Conservation (phyloP, 2,329 filamentous ascomycete genomes). For the Daldinia eschscholtzii region DNA sequence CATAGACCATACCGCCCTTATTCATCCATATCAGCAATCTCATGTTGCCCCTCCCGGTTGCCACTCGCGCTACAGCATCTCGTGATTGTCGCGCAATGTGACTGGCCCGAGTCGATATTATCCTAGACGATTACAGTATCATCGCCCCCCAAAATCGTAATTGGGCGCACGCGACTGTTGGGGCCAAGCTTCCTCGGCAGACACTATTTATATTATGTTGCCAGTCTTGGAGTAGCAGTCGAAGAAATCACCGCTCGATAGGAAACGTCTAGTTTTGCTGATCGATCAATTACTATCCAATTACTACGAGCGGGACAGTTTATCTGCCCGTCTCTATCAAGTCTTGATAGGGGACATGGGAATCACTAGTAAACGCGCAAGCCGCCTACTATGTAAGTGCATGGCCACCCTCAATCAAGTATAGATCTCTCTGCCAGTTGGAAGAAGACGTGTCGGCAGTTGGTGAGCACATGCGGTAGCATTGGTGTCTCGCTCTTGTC, state of each 20-base stretch:
- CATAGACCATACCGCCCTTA: conserved; percentile 14
- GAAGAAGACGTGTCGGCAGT: conserved; percentile 40
- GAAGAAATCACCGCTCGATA: conserved; percentile 28
- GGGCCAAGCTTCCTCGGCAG: conserved; percentile 44
- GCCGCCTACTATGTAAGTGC: conserved; percentile 30
- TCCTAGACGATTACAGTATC: conserved; percentile 42
- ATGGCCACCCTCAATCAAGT: conserved; percentile 22
- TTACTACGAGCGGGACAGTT: conserved; percentile 15
- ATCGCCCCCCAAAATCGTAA: conserved; percentile 35
- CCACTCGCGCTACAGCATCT: conserved; percentile 32
- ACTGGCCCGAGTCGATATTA: conserved; percentile 43
- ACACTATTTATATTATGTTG: conserved; percentile 38
- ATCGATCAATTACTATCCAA: conserved; percentile 35
- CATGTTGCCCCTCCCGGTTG: conserved; percentile 30
- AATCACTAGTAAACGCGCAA: conserved; percentile 38
- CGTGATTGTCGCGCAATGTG: conserved; percentile 40
- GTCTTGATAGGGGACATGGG: conserved; percentile 12
- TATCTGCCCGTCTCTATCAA: conserved; percentile 37
- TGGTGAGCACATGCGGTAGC: conserved; percentile 40
- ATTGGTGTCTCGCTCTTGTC: conserved; percentile 42
- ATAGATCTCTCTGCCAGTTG: conserved; percentile 35
- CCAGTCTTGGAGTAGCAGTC: conserved; percentile 18
- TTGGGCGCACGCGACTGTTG: conserved; percentile 38
- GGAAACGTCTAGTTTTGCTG: conserved; percentile 25
- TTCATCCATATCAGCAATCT: conserved; percentile 34